A percentile compares a stretch with the other conserved stretches of the same genome.
phyloP scores from a whole-genome alignment of 306 rosid species.

The Cucumis hystrix region DNA sequence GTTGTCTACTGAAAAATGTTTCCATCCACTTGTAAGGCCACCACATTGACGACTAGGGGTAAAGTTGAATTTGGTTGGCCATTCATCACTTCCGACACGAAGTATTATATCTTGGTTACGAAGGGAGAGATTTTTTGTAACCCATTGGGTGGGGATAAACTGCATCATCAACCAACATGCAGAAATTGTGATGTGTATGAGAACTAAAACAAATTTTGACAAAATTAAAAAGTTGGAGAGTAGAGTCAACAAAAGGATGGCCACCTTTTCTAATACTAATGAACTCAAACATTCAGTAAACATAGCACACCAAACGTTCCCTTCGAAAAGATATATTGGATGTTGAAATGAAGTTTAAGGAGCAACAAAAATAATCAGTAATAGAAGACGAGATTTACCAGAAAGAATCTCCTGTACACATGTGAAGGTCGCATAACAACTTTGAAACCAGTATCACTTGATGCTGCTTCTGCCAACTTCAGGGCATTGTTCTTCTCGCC shows the following conservation, averaged over 20 bases:
- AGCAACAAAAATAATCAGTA: background rate
- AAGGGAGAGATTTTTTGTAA: constrained; percentile 6
- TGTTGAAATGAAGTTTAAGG: background rate
- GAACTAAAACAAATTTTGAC: background rate
- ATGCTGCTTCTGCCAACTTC: constrained; percentile 31
- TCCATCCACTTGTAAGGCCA: constrained; percentile 61
- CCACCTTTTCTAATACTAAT: background rate
- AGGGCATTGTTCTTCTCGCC: constrained; percentile 23
- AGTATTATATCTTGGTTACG: constrained; percentile 37
- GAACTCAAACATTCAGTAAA: background rate
- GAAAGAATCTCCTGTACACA: constrained; percentile 49
- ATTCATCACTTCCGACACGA: constrained; percentile 22
- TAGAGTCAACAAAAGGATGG: background rate
- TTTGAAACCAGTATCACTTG: constrained; percentile 12
- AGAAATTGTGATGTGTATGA: background rate
- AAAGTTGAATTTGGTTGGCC: constrained; percentile 29
- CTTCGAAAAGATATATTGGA: background rate
- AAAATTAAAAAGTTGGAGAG: background rate
- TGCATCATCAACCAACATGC: constrained; percentile 9
- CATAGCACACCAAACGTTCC: background rate
- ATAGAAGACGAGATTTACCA: constrained; percentile 33
- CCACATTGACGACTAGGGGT: constrained; percentile 18
- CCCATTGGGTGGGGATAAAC: constrained; percentile 38
- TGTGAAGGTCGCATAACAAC: constrained; percentile 51
- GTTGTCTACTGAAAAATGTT: constrained; percentile 37